Conservation (phyloP, 257 asterid genomes). For the Solanum sejunctum region DNA sequence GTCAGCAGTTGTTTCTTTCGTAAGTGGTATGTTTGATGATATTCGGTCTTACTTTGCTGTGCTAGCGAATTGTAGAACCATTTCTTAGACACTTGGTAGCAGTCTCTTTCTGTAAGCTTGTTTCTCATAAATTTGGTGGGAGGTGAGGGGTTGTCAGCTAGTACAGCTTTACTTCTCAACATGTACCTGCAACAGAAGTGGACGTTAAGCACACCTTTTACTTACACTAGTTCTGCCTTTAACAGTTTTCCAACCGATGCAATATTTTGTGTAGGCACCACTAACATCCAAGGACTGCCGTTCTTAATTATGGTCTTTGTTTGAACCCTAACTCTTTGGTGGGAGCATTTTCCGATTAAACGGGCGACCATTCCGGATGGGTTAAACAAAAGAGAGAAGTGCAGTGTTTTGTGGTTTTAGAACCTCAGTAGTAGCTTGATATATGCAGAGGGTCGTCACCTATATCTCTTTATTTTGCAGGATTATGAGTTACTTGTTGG, state of each 20-base stretch:
- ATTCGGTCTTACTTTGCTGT: background rate
- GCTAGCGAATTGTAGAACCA: background rate
- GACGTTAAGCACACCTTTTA: background rate
- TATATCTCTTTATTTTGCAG: slow-evolving; percentile 13
- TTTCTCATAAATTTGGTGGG: background rate
- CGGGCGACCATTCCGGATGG: background rate
- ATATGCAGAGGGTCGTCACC: background rate
- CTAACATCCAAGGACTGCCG: background rate
- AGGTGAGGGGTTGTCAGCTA: background rate
- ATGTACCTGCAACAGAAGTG: background rate
- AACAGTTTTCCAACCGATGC: background rate
- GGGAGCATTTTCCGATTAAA: background rate
- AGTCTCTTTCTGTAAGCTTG: background rate
- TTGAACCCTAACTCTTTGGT: background rate
- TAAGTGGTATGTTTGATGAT: background rate
- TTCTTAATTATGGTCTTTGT: background rate
- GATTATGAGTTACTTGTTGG: slow-evolving; percentile 50
- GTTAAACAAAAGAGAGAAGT: background rate
- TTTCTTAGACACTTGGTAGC: background rate
- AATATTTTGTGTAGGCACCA: background rate
- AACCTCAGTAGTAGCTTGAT: background rate
- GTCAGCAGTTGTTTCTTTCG: background rate
- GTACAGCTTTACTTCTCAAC: background rate
- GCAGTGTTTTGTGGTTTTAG: background rate
- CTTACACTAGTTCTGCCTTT: background rate